These are phyloP conservation scores for Seminavis robusta DNA, from an alignment of 108 stramenopile genomes.

Conservation along the genomic window DNA sequence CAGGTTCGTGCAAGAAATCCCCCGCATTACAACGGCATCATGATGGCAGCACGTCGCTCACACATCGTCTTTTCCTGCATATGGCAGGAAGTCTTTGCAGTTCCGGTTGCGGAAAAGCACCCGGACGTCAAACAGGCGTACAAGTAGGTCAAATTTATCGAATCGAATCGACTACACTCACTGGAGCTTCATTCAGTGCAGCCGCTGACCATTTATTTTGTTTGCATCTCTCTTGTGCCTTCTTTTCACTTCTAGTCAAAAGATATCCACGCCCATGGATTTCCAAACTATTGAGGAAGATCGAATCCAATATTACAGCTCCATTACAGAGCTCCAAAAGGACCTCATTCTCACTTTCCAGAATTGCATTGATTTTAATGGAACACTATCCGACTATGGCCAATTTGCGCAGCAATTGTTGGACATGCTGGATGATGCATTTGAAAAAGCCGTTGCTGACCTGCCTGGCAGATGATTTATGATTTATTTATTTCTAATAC, in stretches of 20 bases:
- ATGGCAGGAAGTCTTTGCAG: slow-evolving; percentile 34
- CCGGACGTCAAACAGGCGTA: slow-evolving; percentile 57
- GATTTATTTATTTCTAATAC: too few relatives aligned
- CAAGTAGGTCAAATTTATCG: slow-evolving; percentile 36
- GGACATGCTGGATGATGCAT: too few relatives aligned
- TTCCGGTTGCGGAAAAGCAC: slow-evolving; percentile 60
- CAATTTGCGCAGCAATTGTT: slow-evolving; percentile 37
- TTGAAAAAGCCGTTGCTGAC: too few relatives aligned
- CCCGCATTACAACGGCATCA: slow-evolving; percentile 17
- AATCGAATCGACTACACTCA: too few relatives aligned
- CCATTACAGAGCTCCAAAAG: slow-evolving; percentile 60
- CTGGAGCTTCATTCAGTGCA: too few relatives aligned
- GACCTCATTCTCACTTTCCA: slow-evolving; percentile 64
- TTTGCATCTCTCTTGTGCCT: too few relatives aligned
- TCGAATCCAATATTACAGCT: slow-evolving; percentile 39
- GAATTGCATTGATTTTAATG: slow-evolving; percentile 75
- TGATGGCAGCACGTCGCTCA: too few relatives aligned
- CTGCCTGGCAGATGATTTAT: too few relatives aligned
- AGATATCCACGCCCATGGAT: slow-evolving; percentile 83
- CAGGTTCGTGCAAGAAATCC: too few relatives aligned
- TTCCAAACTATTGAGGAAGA: slow-evolving; percentile 78
- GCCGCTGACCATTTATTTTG: too few relatives aligned
- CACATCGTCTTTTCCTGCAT: too few relatives aligned
- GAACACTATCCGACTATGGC: slow-evolving; percentile 18
- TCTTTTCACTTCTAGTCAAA: too few relatives aligned